Evolutionary conservation across 1,139 yeast species (phyloP), one percentile per base, ranked within the genome.

Genomic region (Petasospora fabianii): DNA sequence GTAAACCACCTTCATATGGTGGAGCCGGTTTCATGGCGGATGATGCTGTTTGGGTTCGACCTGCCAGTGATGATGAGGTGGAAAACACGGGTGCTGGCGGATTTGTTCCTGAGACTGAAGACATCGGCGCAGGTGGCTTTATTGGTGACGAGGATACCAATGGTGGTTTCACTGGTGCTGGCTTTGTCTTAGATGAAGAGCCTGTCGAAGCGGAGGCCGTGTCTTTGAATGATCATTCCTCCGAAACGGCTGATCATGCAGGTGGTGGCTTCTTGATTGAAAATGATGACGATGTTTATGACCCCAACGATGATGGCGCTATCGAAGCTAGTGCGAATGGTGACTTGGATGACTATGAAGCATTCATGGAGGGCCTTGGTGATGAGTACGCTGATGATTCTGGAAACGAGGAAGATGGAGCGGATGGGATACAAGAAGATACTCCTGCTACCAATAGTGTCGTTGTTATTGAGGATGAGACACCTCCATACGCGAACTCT

Each of bases 1-100:
- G 27, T 19, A 26, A n/a, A n/a, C n/a, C n/a, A n/a, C n/a, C n/a
- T n/a, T n/a, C 33, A 16, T 22, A 13, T 24, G 42, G 45, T 26
- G 50, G 50, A 6, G 42, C 47, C 24, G 52, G 53, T 5, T 49
- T 47, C 34, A 30, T 45, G 8, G 30, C 39, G 3, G 47, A 44
- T 13, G 49, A 42, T 26, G 43, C 27, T 4, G 39, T 34, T 9
- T 35, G 38, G 41, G 35, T 30, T 30, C 41, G 43, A 8, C n/a
- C 18, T n/a, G n/a, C n/a, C n/a, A n/a, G n/a, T n/a, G n/a, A n/a
- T n/a, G n/a, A n/a, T n/a, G n/a, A n/a, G n/a, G n/a, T n/a, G 11
- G 35, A 17, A 5, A 36, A 24, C 16, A 42, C 44, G 4, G 30
- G 29, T 10, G 11, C 10, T 24, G 26, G 26, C 13, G 29, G 29